Percentiles rank a stretch among this genome's conserved stretches.
phyloP scores from a whole-genome alignment of 257 asterid species.

The Mitragyna speciosa region DNA sequence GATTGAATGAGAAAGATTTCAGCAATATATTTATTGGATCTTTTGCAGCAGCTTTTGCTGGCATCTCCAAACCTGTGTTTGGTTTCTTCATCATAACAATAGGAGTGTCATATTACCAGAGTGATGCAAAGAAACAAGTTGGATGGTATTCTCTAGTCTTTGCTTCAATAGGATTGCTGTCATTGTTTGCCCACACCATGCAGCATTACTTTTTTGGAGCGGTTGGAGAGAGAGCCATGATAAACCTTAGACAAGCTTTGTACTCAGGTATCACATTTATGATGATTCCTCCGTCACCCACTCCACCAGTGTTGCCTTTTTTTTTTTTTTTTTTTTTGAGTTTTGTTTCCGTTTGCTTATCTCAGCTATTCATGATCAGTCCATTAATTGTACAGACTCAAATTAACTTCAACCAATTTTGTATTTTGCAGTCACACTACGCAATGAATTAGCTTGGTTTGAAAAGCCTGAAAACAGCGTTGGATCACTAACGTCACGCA shows the following conservation, averaged over 20 bases:
- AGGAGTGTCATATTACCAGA: constrained; percentile 68
- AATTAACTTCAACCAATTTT: background rate
- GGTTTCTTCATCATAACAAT: constrained; percentile 84
- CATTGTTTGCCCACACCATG: constrained; percentile 71
- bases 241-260: constrained; percentile 60
- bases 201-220: constrained; percentile 75
- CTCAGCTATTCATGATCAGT: background rate
- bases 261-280: constrained; percentile 53
- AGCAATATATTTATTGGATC: constrained; percentile 53
- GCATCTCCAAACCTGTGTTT: constrained; percentile 74
- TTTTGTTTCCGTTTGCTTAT: background rate
- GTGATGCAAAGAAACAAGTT: constrained; percentile 49
- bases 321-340: background rate
- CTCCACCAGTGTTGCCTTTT: constrained; percentile 14
- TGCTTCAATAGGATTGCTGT: constrained; percentile 57
- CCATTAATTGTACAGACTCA: background rate
- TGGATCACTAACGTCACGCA: constrained; percentile 67
- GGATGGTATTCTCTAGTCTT: constrained; percentile 56
- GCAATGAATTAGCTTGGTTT: constrained; percentile 77
- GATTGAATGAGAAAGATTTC: constrained; percentile 49
- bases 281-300: constrained; percentile 10
- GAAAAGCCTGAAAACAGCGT: constrained; percentile 68
- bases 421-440: constrained; percentile 52
- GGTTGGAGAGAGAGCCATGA: constrained; percentile 76
- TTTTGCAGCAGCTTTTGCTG: constrained; percentile 70